Conservation (phyloP, 1,139 yeast genomes). For the Geotrichum restrictum region DNA sequence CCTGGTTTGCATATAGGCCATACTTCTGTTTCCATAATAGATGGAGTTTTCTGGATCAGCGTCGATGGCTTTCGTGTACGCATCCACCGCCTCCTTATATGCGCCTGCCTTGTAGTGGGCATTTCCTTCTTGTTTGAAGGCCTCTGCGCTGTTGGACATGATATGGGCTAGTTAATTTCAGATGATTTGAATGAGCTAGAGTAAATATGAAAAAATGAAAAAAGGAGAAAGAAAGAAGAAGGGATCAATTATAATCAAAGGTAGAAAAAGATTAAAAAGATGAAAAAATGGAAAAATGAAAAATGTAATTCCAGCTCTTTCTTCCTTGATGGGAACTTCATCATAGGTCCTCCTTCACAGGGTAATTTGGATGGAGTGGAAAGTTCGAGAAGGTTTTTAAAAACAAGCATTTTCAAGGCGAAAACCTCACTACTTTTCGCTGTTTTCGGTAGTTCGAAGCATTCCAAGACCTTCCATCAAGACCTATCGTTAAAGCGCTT, state of each 20-base stretch:
- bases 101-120: constrained; percentile 39
- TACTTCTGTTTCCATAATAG: constrained; percentile 75
- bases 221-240: background rate
- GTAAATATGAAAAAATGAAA: background rate
- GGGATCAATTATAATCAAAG: constrained; percentile 1
- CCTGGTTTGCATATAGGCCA: constrained; percentile 61
- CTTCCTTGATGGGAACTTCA: background rate
- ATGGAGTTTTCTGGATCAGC: constrained; percentile 40
- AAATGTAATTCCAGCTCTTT: background rate
- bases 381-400: constrained; percentile 17
- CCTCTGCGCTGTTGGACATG: constrained; percentile 29
- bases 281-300: too few species aligned
- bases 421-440: too few species aligned
- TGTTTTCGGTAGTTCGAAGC: background rate
- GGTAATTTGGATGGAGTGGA: constrained; percentile 9
- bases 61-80: constrained; percentile 40
- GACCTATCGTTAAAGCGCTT: too few species aligned
- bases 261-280: background rate
- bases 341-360: background rate
- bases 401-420: too few species aligned
- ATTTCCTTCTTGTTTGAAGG: constrained; percentile 40
- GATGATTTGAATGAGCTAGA: background rate
- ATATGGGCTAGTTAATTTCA: background rate
- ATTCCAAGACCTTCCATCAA: too few species aligned
- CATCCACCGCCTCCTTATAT: constrained; percentile 37